Evolutionary conservation across 768 basidiomycete species (phyloP).

Genomic region (Hortiboletus campestris): DNA sequence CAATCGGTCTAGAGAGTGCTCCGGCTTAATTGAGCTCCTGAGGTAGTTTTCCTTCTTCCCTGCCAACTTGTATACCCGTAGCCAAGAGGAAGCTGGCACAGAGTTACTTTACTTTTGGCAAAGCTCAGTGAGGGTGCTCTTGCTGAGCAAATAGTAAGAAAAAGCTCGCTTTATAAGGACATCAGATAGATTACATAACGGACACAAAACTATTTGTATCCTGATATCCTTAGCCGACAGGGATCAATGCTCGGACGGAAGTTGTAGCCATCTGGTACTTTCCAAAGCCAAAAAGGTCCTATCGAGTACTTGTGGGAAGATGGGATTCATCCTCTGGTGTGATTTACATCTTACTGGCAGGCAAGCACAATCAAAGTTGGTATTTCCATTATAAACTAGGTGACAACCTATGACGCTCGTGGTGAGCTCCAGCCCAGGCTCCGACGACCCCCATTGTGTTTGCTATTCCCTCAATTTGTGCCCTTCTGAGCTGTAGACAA

Average conservation of each 20-base stretch:
- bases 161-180: neutral
- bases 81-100: constrained; percentile 39
- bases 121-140: constrained; percentile 28
- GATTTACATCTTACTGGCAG: constrained; percentile 45
- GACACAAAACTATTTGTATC: neutral
- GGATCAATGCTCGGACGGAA: too few species aligned
- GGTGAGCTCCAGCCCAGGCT: constrained; percentile 62
- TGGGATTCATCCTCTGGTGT: too few species aligned
- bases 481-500: constrained; percentile 53
- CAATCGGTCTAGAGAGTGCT: constrained; percentile 51
- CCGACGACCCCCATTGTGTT: constrained; percentile 69
- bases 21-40: constrained; percentile 79
- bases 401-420: constrained; percentile 47
- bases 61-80: constrained; percentile 51
- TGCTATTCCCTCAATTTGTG: constrained; percentile 61
- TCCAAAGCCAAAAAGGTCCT: constrained; percentile 79
- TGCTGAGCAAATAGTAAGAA: neutral
- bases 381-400: neutral
- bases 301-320: neutral
- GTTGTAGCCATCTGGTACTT: constrained; percentile 48
- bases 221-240: neutral
- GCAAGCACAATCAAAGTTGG: neutral
- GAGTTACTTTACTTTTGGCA: constrained; percentile 52
- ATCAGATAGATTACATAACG: constrained; percentile 14
- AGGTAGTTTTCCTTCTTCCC: constrained; percentile 39